Conservation (phyloP, 805 yeast species). For the Zygosaccharomyces rouxii region DNA sequence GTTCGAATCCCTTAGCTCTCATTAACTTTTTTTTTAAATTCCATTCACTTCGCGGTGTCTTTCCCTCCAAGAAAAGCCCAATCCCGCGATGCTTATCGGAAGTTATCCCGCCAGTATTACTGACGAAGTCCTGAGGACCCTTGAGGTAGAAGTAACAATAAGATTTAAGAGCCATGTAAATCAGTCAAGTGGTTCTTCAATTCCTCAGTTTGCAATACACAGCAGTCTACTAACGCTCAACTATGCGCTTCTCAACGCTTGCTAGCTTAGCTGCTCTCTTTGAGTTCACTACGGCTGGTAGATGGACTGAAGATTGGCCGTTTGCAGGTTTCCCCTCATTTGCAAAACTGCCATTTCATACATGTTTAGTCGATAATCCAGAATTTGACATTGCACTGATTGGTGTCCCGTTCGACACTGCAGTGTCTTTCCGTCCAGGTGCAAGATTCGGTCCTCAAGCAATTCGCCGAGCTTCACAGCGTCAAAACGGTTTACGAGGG, state of each 20-base stretch:
- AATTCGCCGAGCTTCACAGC: conserved; percentile 61
- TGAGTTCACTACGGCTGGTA: neutral
- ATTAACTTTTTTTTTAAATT: conserved; percentile 12
- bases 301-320: conserved; percentile 74
- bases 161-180: no score
- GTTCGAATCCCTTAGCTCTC: conserved; percentile 35
- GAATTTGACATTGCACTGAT: conserved; percentile 65
- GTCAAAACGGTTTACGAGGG: conserved; percentile 66
- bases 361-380: conserved; percentile 51
- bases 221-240: neutral
- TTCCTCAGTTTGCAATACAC: neutral
- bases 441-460: conserved; percentile 81
- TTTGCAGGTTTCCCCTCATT: conserved; percentile 64
- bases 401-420: conserved; percentile 84
- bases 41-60: no score
- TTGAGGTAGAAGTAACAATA: no score
- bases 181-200: no score
- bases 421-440: conserved; percentile 72
- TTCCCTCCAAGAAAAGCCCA: neutral
- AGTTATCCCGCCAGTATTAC: no score
- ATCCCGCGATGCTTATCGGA: neutral
- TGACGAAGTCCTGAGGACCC: no score
- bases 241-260: neutral
- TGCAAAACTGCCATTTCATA: conserved; percentile 63
- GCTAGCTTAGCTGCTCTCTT: neutral